These are phyloP conservation scores for Parietaria judaica DNA, from an alignment of 306 rosid genomes.

Conservation along the genomic window DNA sequence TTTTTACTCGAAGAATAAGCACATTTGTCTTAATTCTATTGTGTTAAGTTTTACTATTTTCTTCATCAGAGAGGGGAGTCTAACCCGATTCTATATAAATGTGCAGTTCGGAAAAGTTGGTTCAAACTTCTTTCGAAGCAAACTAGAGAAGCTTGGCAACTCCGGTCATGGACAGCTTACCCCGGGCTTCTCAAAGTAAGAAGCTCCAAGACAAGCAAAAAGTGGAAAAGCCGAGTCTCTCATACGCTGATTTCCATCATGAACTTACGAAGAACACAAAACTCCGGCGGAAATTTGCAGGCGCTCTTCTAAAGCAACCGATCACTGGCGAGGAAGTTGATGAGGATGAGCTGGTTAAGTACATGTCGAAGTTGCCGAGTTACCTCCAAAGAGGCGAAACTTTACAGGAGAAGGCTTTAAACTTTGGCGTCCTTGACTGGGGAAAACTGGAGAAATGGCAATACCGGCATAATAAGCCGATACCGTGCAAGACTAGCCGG, in stretches of 20 bases:
- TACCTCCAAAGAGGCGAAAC: conserved; percentile 67
- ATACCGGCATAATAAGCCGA: conserved; percentile 29
- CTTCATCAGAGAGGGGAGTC: conserved; percentile 12
- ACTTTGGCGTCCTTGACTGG: conserved; percentile 98
- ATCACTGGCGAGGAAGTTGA: conserved; percentile 30
- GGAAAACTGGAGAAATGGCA: conserved; percentile 72
- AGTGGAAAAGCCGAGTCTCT: conserved; percentile 34
- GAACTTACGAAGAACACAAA: conserved; percentile 35
- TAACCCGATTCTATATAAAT: conserved; percentile 12
- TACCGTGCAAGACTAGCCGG: conserved; percentile 33
- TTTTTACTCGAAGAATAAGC: not conserved
- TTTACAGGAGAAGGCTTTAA: conserved; percentile 54
- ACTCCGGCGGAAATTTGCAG: conserved; percentile 24
- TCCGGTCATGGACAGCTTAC: conserved; percentile 13
- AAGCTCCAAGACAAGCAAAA: conserved; percentile 33
- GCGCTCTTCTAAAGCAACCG: conserved; percentile 33
- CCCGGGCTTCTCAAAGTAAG: conserved; percentile 26
- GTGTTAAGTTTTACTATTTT: conserved; percentile 1
- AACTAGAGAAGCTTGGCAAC: conserved; percentile 16
- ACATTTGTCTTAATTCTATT: not conserved
- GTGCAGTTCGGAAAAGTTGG: conserved; percentile 23
- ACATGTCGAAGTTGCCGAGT: conserved; percentile 85
- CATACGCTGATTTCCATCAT: conserved; percentile 55
- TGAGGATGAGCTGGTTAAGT: conserved; percentile 74
- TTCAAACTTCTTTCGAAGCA: conserved; percentile 21